phyloP scores from a whole-genome alignment of 2,329 filamentous ascomycete species.

The Cladosporium sp. region DNA sequence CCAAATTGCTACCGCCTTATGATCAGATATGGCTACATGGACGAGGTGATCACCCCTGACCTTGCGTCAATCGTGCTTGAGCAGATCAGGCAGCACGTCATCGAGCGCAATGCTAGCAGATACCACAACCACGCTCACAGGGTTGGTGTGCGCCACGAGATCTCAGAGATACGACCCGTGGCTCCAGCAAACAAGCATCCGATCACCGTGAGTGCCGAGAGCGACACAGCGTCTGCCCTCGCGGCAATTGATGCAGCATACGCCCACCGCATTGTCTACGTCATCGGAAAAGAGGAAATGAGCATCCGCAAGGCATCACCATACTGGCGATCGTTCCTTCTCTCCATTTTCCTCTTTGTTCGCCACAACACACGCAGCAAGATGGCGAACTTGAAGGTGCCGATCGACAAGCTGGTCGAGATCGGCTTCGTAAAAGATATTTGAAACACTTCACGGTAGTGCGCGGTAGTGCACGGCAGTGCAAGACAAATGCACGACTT shows the following conservation, averaged over 20 bases:
- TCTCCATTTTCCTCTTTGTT: slow-evolving; percentile 64
- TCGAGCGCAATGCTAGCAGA: slow-evolving; percentile 21
- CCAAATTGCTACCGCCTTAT: slow-evolving; percentile 69
- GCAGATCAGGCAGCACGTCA: slow-evolving; percentile 27
- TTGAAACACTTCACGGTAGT: slow-evolving; percentile 33
- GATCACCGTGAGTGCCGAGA: neutral
- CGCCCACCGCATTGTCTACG: slow-evolving; percentile 53
- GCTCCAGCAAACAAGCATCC: neutral
- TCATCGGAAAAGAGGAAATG: slow-evolving; percentile 65
- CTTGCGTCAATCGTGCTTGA: slow-evolving; percentile 60
- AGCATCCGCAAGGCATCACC: slow-evolving; percentile 47
- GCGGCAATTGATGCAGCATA: slow-evolving; percentile 46
- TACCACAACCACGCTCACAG: neutral
- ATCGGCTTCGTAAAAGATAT: slow-evolving; percentile 71
- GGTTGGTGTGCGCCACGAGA: neutral
- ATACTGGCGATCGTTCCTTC: slow-evolving; percentile 48
- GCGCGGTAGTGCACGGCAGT: neutral
- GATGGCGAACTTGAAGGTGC: slow-evolving; percentile 63
- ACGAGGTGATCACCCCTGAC: slow-evolving; percentile 67
- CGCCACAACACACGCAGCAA: slow-evolving; percentile 67
- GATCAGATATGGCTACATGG: slow-evolving; percentile 72
- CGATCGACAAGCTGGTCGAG: slow-evolving; percentile 64
- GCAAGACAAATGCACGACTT: neutral
- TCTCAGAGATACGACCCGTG: neutral
- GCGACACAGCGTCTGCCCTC: slow-evolving; percentile 32